Base-by-base conservation (phyloP, 2,329 filamentous ascomycete species). In the Xylariomycetidae sp. region DNA sequence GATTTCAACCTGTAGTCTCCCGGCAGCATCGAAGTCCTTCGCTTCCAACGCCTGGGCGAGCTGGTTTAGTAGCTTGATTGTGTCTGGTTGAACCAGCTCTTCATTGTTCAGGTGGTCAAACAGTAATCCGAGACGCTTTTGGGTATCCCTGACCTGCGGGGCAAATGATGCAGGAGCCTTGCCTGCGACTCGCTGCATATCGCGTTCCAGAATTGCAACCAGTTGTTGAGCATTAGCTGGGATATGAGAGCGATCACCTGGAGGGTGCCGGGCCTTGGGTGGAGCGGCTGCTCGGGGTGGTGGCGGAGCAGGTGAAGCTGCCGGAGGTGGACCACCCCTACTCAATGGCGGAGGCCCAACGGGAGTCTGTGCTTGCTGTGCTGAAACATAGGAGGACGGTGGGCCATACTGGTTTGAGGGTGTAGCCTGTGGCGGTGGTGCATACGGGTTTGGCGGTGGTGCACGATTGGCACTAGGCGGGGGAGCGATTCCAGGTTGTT, bases 51-150 rank as follows among this genome's bases (percentile, higher is more conserved):
- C 77, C 42, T 76, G 65, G 7, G 85, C 74, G 18, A 88, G 64
- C 49, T 79, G 66, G 7, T 70, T 69, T 49, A 89, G 67, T 54
- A 81, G 70, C 40, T 77, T 70, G 31, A 89, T 75, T 1, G 85
- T 96, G 51, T 85, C 82, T 2, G 85, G 77, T 64, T 84, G 85
- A 34, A 97, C 70, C 25, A 96, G 69, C 53, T 97, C 89, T 54
- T 89, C 85, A 47, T 97, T 97, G 72, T 97, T 98, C 29, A 98
- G 71, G 59, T 96, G 88, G 56, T 98, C 90, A 58, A 96, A 97
- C n/a, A 98, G 69, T 31, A 96, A 81, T 51, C 85, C 86, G 38
- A 98, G 73, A 17, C 92, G 81, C 65, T 95, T 95, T 58, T 95
- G 87, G 3, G 89, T 92, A 57, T 97, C 92, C 51, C 88, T 85